Conservation (phyloP, 202 grass and related monocot species). For the Hordeum pubiflorum region DNA sequence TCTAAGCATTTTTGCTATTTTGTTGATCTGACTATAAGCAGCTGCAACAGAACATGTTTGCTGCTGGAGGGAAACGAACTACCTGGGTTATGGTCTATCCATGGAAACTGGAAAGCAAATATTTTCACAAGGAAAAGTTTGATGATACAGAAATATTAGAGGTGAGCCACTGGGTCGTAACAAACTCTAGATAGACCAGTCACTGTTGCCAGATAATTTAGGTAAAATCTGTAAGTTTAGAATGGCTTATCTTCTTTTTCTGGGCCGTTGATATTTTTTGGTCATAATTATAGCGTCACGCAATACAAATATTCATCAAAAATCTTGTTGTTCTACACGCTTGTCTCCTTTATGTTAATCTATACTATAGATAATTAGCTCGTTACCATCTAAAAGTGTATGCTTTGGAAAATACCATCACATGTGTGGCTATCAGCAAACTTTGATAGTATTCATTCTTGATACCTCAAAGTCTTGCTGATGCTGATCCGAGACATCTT, state of each 20-base stretch:
- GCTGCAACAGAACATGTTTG: constrained; percentile 8
- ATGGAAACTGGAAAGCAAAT: not conserved
- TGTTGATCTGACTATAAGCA: not conserved
- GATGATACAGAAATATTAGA: not conserved
- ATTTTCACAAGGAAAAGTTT: not conserved
- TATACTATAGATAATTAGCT: not conserved
- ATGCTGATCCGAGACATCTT: not conserved
- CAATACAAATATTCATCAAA: not conserved
- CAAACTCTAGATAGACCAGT: not conserved
- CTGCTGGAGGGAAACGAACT: not conserved
- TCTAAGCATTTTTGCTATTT: not conserved
- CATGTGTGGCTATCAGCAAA: not conserved
- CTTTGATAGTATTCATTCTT: not conserved
- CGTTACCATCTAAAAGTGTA: not conserved
- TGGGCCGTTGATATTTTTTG: not conserved
- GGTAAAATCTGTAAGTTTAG: not conserved
- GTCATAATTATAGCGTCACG: not conserved
- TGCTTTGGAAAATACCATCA: not conserved
- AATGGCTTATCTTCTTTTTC: not conserved
- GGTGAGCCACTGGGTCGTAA: not conserved
- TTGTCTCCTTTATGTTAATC: not conserved
- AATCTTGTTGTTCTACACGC: not conserved
- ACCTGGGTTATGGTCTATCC: not conserved
- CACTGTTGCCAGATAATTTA: not conserved
- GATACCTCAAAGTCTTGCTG: not conserved